Conservation (phyloP, 192 early-diverging fungal species). For the Rhizoclosmatium sp. region DNA sequence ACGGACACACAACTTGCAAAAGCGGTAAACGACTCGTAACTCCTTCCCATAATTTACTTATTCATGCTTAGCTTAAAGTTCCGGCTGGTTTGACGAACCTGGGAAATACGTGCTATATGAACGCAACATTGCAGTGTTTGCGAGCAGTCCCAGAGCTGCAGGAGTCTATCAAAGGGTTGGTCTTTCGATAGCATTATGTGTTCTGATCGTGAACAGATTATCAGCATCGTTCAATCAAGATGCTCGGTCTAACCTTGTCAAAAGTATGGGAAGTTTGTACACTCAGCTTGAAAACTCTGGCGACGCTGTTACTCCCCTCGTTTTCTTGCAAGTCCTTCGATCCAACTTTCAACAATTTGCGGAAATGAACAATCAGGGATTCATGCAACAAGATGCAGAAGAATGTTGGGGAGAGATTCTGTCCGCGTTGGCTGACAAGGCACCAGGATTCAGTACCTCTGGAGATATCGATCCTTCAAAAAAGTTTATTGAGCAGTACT, state of each 20-base stretch:
- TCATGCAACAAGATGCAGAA: constrained; percentile 97
- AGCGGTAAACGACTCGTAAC: constrained; percentile 64
- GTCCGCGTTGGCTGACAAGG: constrained; percentile 69
- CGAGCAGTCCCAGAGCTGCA: constrained; percentile 87
- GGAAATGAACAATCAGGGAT: constrained; percentile 74
- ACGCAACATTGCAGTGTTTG: constrained; percentile 93
- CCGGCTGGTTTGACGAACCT: constrained; percentile 91
- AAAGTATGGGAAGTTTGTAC: constrained; percentile 78
- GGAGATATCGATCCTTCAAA: constrained; percentile 47
- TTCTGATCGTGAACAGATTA: constrained; percentile 49
- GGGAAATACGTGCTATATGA: constrained; percentile 86
- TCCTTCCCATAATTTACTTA: background rate
- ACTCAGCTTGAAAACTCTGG: constrained; percentile 72
- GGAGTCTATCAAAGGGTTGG: constrained; percentile 61
- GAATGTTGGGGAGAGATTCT: constrained; percentile 95
- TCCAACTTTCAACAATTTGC: constrained; percentile 86
- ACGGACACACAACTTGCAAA: constrained; percentile 83
- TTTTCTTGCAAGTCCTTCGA: constrained; percentile 65
- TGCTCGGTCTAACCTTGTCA: constrained; percentile 68
- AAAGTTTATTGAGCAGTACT: constrained; percentile 81
- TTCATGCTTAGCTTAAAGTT: constrained; percentile 74
- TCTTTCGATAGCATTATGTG: constrained; percentile 17
- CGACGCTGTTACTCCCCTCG: constrained; percentile 75
- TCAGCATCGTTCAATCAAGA: constrained; percentile 59
- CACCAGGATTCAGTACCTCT: constrained; percentile 53